These are phyloP conservation scores for Trichopus zeylanicus DNA, from an alignment of 116 monocot genomes.

Conservation along the genomic window DNA sequence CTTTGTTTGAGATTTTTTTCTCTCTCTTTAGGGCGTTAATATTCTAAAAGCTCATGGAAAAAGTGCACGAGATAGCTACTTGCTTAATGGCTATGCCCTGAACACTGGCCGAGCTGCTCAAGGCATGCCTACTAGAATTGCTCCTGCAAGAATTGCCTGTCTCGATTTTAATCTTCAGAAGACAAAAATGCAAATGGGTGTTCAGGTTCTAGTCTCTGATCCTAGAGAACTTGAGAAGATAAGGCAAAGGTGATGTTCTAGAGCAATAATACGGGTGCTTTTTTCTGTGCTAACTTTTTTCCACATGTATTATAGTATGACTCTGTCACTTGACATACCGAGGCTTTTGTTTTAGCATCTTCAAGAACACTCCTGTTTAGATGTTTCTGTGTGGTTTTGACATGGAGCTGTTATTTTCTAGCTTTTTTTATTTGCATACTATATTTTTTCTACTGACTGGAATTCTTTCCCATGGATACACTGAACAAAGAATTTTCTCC, in stretches of 20 bases:
- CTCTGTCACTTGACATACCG: too few relatives aligned
- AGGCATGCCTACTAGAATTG: slow-evolving; percentile 93
- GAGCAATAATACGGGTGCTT: too few relatives aligned
- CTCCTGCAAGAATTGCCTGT: slow-evolving; percentile 96
- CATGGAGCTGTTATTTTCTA: too few relatives aligned
- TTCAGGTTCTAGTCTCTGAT: slow-evolving; percentile 85
- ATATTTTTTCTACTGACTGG: too few relatives aligned
- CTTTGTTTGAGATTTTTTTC: background rate
- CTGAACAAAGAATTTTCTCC: too few relatives aligned
- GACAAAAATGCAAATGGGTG: slow-evolving; percentile 99
- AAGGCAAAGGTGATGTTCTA: slow-evolving; percentile 88
- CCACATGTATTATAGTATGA: too few relatives aligned
- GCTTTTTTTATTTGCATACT: too few relatives aligned
- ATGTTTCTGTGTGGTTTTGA: too few relatives aligned
- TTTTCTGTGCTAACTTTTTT: background rate
- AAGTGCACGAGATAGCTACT: slow-evolving; percentile 90
- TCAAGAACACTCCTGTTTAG: too few relatives aligned
- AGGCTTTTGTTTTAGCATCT: too few relatives aligned
- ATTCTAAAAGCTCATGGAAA: slow-evolving; percentile 97
- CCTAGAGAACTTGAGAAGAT: slow-evolving; percentile 98
- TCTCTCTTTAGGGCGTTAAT: slow-evolving; percentile 58
- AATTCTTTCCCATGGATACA: too few relatives aligned
- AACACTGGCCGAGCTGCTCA: slow-evolving; percentile 96
- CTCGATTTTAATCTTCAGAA: slow-evolving; percentile 98
- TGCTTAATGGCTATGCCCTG: slow-evolving; percentile 92